Evolutionary conservation across 352 stramenopile species (phyloP), one percentile per base, ranked within the genome.

Genomic region (Phytopythium aichiense): DNA sequence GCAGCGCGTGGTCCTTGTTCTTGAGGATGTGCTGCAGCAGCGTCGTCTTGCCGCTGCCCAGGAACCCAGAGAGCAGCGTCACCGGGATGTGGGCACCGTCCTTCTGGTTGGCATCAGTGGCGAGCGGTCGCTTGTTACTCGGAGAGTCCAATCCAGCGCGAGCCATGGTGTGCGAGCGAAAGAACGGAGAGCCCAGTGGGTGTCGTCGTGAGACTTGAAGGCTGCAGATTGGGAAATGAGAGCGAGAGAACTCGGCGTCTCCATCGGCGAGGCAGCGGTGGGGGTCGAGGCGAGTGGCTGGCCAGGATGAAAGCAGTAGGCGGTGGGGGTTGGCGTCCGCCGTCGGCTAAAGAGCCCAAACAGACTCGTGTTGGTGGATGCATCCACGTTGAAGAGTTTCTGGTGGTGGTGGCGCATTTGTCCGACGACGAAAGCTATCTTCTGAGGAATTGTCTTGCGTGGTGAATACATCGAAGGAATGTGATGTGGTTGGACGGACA

Each of bases 1-100:
- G 74, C 45, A 92, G 59, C 5, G 72, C 57, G 65, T 98, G 73
- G 37, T 83, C 75, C 56, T 93, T 91, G 59, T 84, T 87, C 51
- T 86, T 82, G 11, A 99, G 69, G 42, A 99, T 77, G 69, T 98
- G 84, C 66, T 97, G 89, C 40, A 99, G 68, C 31, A 97, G 79
- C 7, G 90, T 97, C 4, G 95, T 98, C 71, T 99, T 99, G 38
- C 95, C 95, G 55, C 81, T 89, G n/a, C 95, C 95, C 13, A 98
- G 74, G 60, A 99, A 98, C 2, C 95, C 95, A 8, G 85, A 92
- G 20, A 99, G 75, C 9, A 99, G 77, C 18, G 92, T 98, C n/a
- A 98, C 92, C 11, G 93, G 94, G 56, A 98, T 82, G 22, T 23
- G 48, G 15, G 13, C 23, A 20, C 30, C 48, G 5, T 20, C 35